These are phyloP conservation scores for Aureobasidium vineae DNA, from an alignment of 2,329 filamentous ascomycete genomes.

Conservation along the genomic window DNA sequence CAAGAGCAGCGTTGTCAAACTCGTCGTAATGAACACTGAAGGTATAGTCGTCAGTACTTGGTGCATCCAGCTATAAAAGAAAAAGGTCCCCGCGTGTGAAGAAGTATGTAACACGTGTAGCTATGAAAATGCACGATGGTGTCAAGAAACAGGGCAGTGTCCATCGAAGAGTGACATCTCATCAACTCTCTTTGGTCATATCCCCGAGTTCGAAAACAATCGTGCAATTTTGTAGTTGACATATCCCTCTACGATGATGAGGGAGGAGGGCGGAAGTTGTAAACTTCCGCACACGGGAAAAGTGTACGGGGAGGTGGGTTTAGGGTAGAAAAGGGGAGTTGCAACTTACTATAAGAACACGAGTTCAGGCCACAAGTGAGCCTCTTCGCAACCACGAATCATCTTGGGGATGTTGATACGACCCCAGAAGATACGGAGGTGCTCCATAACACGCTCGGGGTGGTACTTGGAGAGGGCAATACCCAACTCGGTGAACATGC, in stretches of 20 bases:
- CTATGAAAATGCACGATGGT: too few species aligned
- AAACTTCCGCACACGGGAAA: neutral
- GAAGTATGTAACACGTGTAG: too few species aligned
- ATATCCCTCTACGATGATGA: too few species aligned
- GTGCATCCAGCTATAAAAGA: neutral
- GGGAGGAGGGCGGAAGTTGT: too few species aligned
- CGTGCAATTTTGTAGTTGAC: too few species aligned
- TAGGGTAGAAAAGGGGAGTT: neutral
- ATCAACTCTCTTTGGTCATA: too few species aligned
- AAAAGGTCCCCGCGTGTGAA: too few species aligned
- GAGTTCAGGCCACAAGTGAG: slow-evolving; percentile 94
- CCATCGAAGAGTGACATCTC: too few species aligned
- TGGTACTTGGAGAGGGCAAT: slow-evolving; percentile 94
- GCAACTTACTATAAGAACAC: slow-evolving; percentile 74
- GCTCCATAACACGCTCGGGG: slow-evolving; percentile 95
- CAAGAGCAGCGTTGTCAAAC: slow-evolving; percentile 92
- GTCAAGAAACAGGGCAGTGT: too few species aligned
- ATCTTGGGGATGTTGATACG: slow-evolving; percentile 98
- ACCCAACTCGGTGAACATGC: slow-evolving; percentile 91
- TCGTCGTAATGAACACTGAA: slow-evolving; percentile 85
- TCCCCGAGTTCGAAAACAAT: too few species aligned
- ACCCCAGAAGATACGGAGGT: slow-evolving; percentile 97
- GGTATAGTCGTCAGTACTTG: neutral
- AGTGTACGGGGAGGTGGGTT: neutral
- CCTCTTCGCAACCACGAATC: slow-evolving; percentile 89